Evolutionary conservation across 148 eudicot species (phyloP).

Genomic region (Chenopodium suecicum): DNA sequence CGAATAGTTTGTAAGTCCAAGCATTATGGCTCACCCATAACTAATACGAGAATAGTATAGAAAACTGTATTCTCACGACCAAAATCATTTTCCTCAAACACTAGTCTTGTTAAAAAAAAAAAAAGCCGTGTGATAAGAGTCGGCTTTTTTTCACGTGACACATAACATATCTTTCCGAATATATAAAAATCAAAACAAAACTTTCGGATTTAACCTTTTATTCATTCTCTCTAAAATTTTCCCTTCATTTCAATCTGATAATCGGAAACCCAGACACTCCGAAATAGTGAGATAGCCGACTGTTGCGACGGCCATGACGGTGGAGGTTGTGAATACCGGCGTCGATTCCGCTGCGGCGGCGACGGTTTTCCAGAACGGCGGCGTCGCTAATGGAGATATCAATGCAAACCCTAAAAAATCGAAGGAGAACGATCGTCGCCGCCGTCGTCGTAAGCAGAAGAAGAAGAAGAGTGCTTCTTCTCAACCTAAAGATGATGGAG

Average conservation of each 20-base stretch:
- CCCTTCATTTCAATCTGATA: neutral
- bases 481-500: constrained; percentile 22
- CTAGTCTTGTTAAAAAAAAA: too few relatives aligned
- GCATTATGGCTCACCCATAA: too few relatives aligned
- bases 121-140: too few relatives aligned
- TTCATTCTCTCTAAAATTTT: neutral
- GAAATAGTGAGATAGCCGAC: neutral
- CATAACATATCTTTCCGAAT: neutral
- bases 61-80: too few relatives aligned
- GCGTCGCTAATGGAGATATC: constrained; percentile 34
- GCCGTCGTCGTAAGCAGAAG: constrained; percentile 86
- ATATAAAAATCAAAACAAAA: neutral
- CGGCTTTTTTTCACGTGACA: neutral
- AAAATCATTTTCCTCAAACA: too few relatives aligned
- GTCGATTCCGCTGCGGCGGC: constrained; percentile 10
- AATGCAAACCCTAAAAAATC: constrained; percentile 63
- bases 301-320: constrained; percentile 38
- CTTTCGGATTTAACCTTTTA: neutral
- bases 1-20: too few relatives aligned
- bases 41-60: too few relatives aligned
- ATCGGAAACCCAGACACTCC: neutral
- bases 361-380: constrained; percentile 33
- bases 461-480: constrained; percentile 44
- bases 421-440: constrained; percentile 62
- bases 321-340: constrained; percentile 29